Evolutionary conservation across 352 stramenopile species (phyloP).

Genomic region (Phytopythium ostracodes): DNA sequence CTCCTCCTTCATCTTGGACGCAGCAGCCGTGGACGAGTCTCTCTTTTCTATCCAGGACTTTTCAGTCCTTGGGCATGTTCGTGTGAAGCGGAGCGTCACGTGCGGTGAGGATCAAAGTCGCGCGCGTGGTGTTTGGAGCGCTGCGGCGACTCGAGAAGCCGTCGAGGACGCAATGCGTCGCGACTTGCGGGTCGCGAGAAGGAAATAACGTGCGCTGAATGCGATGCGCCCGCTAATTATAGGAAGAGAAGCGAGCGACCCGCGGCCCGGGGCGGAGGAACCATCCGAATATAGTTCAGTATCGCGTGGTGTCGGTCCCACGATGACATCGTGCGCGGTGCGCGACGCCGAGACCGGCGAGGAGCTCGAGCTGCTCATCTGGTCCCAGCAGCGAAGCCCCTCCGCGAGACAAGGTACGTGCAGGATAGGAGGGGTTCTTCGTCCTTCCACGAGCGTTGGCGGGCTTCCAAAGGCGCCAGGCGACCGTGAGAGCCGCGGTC

Average conservation of each 20-base stretch:
- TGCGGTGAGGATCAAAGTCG: background rate
- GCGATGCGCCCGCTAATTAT: background rate
- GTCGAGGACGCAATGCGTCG: background rate
- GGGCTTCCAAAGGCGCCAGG: background rate
- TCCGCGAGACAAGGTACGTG: background rate
- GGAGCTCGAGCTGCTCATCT: slow-evolving; percentile 29
- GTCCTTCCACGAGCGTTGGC: background rate
- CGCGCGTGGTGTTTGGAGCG: background rate
- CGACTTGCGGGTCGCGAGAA: background rate
- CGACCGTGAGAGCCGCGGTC: background rate
- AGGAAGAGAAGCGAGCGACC: background rate
- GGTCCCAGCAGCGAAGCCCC: background rate
- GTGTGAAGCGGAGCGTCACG: background rate
- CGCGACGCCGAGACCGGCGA: slow-evolving; percentile 65
- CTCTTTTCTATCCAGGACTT: no score
- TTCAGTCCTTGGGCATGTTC: slow-evolving; percentile 5
- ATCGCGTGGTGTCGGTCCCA: slow-evolving; percentile 3
- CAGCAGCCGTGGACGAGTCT: no score
- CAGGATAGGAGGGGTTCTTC: background rate
- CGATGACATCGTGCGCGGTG: slow-evolving; percentile 25
- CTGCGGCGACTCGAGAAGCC: background rate
- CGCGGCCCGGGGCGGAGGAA: no score
- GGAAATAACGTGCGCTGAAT: background rate
- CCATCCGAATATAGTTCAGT: background rate
- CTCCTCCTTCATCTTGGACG: slow-evolving; percentile 62